A percentile compares a stretch with the other conserved stretches of the same genome.
Conservation (phyloP, 148 eudicot genomes). For the Chenopodium suecicum region DNA sequence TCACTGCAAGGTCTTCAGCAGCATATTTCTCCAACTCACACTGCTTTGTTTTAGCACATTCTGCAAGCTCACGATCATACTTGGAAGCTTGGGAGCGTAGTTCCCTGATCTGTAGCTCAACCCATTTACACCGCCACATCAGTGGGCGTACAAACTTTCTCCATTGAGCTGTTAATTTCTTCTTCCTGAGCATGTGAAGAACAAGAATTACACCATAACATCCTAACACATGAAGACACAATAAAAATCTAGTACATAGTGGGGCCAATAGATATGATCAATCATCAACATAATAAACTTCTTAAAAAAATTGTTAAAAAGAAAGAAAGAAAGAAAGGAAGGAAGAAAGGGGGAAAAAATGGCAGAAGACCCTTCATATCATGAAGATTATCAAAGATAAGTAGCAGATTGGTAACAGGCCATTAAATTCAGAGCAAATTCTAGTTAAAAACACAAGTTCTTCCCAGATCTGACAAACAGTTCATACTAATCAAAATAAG, state of each 20-base stretch:
- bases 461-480: background rate
- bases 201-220: background rate
- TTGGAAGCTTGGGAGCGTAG: slow-evolving; percentile 40
- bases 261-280: background rate
- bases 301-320: no score
- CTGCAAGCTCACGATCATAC: slow-evolving; percentile 53
- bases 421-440: background rate
- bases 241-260: background rate
- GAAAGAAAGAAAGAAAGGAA: no score
- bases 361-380: background rate
- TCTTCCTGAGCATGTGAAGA: slow-evolving; percentile 43
- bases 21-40: slow-evolving; percentile 31
- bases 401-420: background rate
- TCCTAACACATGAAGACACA: background rate
- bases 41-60: slow-evolving; percentile 40
- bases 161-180: slow-evolving; percentile 69
- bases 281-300: background rate
- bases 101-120: slow-evolving; percentile 61
- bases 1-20: slow-evolving; percentile 41
- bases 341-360: background rate
- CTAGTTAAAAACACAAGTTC: background rate
- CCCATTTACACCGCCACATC: slow-evolving; percentile 85
- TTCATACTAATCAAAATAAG: background rate
- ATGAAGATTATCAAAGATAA: background rate
- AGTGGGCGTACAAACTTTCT: slow-evolving; percentile 57